These are phyloP conservation scores for Globisporangium heterothallicum DNA, from an alignment of 352 stramenopile genomes.

Conservation along the genomic window DNA sequence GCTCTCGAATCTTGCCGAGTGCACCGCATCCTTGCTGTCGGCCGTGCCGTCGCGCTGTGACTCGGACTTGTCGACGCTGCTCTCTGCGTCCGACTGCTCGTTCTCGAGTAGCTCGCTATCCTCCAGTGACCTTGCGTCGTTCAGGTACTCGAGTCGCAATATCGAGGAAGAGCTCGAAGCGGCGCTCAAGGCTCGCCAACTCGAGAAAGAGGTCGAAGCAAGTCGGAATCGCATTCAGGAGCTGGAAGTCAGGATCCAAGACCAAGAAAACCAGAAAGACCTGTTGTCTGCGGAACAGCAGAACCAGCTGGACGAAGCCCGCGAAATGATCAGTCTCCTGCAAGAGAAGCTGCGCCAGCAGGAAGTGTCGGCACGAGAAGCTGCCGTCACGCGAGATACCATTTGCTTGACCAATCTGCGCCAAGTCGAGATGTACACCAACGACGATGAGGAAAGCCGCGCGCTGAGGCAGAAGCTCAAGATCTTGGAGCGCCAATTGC, in stretches of 20 bases:
- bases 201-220: constrained; percentile 66
- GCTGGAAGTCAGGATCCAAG: constrained; percentile 48
- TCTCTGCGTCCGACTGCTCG: constrained; percentile 27
- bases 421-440: constrained; percentile 29
- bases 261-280: constrained; percentile 51
- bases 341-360: constrained; percentile 56
- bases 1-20: background rate
- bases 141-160: constrained; percentile 18
- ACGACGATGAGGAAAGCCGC: constrained; percentile 34
- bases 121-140: constrained; percentile 12
- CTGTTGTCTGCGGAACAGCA: constrained; percentile 58
- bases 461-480: constrained; percentile 63
- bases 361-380: constrained; percentile 43
- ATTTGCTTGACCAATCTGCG: constrained; percentile 48
- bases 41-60: constrained; percentile 20
- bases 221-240: constrained; percentile 54
- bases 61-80: constrained; percentile 35
- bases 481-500: constrained; percentile 65
- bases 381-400: constrained; percentile 45
- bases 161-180: constrained; percentile 67
- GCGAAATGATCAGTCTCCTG: constrained; percentile 44
- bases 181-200: constrained; percentile 40
- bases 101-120: constrained; percentile 29
- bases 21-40: constrained; percentile 1
- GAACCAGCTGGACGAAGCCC: constrained; percentile 45